Evolutionary conservation across 2,329 filamentous ascomycete species (phyloP).

Genomic region (Aspergillus calidoustus): DNA sequence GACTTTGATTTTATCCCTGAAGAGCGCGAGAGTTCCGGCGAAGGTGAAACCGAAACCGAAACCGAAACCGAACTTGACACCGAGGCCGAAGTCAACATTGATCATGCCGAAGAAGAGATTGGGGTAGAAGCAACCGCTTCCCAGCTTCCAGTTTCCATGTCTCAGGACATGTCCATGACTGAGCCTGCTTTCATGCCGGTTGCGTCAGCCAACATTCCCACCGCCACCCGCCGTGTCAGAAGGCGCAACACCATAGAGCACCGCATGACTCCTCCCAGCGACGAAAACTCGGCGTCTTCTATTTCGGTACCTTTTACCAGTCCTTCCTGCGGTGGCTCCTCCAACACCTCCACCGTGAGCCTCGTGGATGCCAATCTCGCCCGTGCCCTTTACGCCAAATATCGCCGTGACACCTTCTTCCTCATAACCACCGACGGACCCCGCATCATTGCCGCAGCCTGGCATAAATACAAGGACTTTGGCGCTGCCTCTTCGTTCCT

Average conservation of each 20-base stretch:
- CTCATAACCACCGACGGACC: constrained; percentile 21
- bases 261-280: neutral
- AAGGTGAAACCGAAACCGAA: neutral
- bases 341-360: neutral
- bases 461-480: constrained; percentile 23
- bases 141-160: neutral
- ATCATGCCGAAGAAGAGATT: neutral
- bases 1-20: neutral
- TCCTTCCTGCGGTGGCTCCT: neutral
- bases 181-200: neutral
- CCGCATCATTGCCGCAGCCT: constrained; percentile 22
- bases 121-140: neutral
- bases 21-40: neutral
- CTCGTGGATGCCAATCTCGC: neutral
- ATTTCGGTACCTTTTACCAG: neutral
- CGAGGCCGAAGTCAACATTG: neutral
- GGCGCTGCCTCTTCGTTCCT: constrained; percentile 23
- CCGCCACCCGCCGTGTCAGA: neutral
- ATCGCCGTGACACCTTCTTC: constrained; percentile 21
- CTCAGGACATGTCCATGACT: neutral
- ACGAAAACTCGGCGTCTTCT: neutral
- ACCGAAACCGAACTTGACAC: neutral
- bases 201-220: neutral
- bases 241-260: neutral
- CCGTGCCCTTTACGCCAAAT: neutral